Evolutionary conservation across 768 basidiomycete species (phyloP).

Genomic region (Leccinum boreale): DNA sequence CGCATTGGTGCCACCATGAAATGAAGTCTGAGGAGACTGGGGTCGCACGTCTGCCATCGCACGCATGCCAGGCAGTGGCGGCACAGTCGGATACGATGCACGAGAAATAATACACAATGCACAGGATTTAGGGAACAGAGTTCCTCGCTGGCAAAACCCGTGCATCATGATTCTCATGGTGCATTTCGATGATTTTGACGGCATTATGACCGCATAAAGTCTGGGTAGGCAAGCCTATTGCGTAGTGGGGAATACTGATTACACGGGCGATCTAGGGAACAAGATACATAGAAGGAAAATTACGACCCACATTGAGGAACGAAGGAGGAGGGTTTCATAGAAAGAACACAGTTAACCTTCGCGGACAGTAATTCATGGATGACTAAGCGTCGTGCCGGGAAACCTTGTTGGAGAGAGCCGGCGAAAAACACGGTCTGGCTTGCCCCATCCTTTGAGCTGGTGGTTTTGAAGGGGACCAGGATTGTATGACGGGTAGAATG

Average conservation of each 20-base stretch:
- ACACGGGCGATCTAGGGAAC: neutral
- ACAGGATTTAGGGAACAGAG: neutral
- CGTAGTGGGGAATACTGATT: neutral
- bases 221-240: neutral
- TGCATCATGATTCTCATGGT: neutral
- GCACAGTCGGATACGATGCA: neutral
- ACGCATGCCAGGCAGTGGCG: neutral
- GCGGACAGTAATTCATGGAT: conserved; percentile 27
- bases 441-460: neutral
- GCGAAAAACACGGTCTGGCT: neutral
- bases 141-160: neutral
- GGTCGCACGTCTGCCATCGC: neutral
- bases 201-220: neutral
- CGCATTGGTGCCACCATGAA: neutral
- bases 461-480: neutral
- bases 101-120: neutral
- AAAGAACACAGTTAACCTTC: conserved; percentile 15
- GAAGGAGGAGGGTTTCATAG: neutral
- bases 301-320: neutral
- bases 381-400: conserved; percentile 29
- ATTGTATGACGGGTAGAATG: neutral
- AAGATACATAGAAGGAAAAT: neutral
- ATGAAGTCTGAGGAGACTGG: neutral
- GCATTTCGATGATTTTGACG: neutral
- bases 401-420: conserved; percentile 17